Percentiles rank a stretch among this genome's conserved stretches.
Evolutionary conservation across 129 eudicot genomes (phyloP).

Genomic region (Scalesia atractyloides): DNA sequence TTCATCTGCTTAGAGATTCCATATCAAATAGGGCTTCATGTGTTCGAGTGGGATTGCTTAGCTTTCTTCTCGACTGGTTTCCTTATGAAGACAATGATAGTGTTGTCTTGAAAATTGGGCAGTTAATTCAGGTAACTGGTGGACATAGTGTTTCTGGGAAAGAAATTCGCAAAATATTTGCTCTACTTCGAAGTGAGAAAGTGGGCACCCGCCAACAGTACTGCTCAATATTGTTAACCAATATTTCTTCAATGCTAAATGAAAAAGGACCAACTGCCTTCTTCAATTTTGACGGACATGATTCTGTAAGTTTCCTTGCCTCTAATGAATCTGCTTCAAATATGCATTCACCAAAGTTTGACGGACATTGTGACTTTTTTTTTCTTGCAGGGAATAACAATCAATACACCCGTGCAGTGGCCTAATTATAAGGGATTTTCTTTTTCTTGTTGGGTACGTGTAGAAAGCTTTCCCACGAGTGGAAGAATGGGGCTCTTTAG

Average conservation of each 20-base stretch:
- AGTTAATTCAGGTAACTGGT: conserved; percentile 87
- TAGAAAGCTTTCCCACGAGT: conserved; percentile 75
- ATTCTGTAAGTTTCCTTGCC: conserved; percentile 72
- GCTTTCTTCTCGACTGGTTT: conserved; percentile 96
- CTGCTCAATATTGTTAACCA: conserved; percentile 65
- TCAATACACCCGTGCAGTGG: conserved; percentile 84
- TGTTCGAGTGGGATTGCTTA: conserved; percentile 93
- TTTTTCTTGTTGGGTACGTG: conserved; percentile 95
- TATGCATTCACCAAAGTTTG: conserved; percentile 9
- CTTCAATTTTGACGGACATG: conserved; percentile 80
- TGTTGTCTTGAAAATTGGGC: conserved; percentile 71
- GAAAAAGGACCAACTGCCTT: conserved; percentile 98
- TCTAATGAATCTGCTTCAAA: conserved; percentile 3
- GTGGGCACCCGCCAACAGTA: conserved; percentile 69
- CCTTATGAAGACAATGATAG: conserved; percentile 65
- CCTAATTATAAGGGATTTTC: conserved; percentile 91
- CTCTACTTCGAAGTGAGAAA: conserved; percentile 82
- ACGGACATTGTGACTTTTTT: conserved; percentile 7
- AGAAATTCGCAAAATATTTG: conserved; percentile 96
- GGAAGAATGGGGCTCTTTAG: conserved; percentile 94
- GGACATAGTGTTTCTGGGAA: conserved; percentile 98
- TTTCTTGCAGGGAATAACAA: conserved; percentile 74
- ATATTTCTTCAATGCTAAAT: conserved; percentile 88
- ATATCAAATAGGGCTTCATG: conserved; percentile 91
- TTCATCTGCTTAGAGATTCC: conserved; percentile 81